phyloP scores from a whole-genome alignment of 495 filamentous ascomycete species.

The Emericellopsis terricola region DNA sequence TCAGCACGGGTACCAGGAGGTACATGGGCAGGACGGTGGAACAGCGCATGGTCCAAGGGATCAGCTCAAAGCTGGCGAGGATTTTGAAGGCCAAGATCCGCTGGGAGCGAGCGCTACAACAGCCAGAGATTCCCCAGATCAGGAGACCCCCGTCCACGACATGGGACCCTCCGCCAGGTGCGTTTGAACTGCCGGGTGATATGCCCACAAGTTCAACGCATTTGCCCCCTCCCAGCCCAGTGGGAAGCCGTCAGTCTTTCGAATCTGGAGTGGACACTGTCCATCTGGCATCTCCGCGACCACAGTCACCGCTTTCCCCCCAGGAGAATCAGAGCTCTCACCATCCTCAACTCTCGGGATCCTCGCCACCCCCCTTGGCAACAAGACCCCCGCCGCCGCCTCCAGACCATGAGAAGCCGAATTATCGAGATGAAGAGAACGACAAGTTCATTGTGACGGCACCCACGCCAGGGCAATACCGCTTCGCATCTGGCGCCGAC shows the following conservation, averaged over 20 bases:
- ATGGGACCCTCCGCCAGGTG: conserved; percentile 20
- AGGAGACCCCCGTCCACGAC: conserved; percentile 13
- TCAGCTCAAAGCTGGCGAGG: conserved; percentile 67
- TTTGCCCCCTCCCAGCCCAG: conserved; percentile 10
- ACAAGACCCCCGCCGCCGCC: conserved; percentile 13
- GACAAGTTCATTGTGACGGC: conserved; percentile 30
- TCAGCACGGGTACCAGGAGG: conserved; percentile 73
- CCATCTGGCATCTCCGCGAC: conserved; percentile 12
- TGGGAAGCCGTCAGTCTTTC: conserved; percentile 21
- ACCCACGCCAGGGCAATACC: conserved; percentile 34
- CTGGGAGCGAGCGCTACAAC: conserved; percentile 14
- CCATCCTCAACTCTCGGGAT: conserved; percentile 12
- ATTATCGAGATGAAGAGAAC: conserved; percentile 15
- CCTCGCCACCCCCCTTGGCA: conserved; percentile 14
- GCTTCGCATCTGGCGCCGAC: conserved; percentile 27
- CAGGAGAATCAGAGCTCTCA: conserved; percentile 13
- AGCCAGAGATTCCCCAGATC: conserved; percentile 13
- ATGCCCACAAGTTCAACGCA: conserved; percentile 10
- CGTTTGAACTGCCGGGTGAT: conserved; percentile 29
- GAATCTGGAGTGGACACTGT: conserved; percentile 26
- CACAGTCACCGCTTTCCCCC: conserved; percentile 25
- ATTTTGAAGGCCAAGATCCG: conserved; percentile 48
- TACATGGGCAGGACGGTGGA: conserved; percentile 64
- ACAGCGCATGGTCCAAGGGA: conserved; percentile 52
- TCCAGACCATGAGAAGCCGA: conserved; percentile 6